Conservation (phyloP, 2,329 filamentous ascomycete genomes). For the Lecanoromycetidae sp. region DNA sequence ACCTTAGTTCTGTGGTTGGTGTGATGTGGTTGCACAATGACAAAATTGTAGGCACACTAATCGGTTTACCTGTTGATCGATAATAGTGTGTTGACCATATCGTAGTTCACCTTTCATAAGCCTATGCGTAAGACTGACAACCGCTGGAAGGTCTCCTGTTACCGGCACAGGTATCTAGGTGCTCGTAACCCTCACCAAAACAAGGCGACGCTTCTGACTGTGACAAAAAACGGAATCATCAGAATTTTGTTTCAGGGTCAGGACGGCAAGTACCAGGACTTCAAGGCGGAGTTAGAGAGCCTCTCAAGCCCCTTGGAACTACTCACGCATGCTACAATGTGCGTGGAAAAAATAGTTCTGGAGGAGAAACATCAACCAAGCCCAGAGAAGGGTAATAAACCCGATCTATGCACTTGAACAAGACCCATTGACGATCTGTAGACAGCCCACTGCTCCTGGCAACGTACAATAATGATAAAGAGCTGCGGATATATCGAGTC, state of each 20-base stretch:
- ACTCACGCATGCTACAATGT: slow-evolving; percentile 67
- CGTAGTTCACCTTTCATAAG: slow-evolving; percentile 34
- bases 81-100: slow-evolving; percentile 5
- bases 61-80: neutral
- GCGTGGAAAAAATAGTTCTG: slow-evolving; percentile 29
- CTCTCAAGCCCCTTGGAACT: slow-evolving; percentile 59
- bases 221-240: slow-evolving; percentile 62
- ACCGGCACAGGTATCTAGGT: slow-evolving; percentile 52
- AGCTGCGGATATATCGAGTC: slow-evolving; percentile 62
- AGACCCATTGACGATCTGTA: slow-evolving; percentile 19
- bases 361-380: slow-evolving; percentile 8
- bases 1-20: slow-evolving; percentile 67
- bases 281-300: slow-evolving; percentile 60
- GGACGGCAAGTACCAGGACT: slow-evolving; percentile 59
- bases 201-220: slow-evolving; percentile 63
- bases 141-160: slow-evolving; percentile 58
- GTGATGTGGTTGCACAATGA: slow-evolving; percentile 69
- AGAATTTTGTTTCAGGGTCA: slow-evolving; percentile 68
- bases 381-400: slow-evolving; percentile 7
- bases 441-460: slow-evolving; percentile 48
- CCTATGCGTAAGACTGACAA: slow-evolving; percentile 52
- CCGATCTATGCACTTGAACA: too few relatives aligned
- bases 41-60: slow-evolving; percentile 28
- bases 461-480: slow-evolving; percentile 56
- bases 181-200: slow-evolving; percentile 61